Percentiles rank a stretch among this genome's conserved stretches.
phyloP scores from a whole-genome alignment of 2,329 filamentous ascomycete species.

The Neofusicoccum sp. region DNA sequence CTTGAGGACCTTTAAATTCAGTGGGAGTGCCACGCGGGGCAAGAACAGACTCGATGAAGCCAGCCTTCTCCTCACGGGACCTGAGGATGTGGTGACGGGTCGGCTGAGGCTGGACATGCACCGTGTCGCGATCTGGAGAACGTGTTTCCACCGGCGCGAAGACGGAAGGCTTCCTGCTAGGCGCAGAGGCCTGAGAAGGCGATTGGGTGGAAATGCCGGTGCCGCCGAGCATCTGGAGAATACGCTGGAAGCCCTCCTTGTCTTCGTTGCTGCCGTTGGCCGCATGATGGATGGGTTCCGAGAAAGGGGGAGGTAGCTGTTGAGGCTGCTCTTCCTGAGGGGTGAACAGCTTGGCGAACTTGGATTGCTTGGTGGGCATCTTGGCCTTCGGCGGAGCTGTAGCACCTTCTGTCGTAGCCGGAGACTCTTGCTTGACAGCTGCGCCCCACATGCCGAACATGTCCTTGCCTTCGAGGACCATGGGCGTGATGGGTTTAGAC shows the following conservation, averaged over 20 bases:
- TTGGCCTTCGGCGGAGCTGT: conserved; percentile 35
- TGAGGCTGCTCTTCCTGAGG: conserved; percentile 39
- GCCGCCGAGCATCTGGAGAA: conserved; percentile 76
- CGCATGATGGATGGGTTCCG: conserved; percentile 25
- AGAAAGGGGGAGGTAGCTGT: conserved; percentile 15
- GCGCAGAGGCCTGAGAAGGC: conserved; percentile 13
- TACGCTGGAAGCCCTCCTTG: conserved; percentile 79
- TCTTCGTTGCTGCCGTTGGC: conserved; percentile 59
- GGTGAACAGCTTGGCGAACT: conserved; percentile 74
- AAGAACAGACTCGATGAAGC: conserved; percentile 36
- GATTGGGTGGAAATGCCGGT: conserved; percentile 25
- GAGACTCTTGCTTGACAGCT: conserved; percentile 33
- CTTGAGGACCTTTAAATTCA: conserved; percentile 32
- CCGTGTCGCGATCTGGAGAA: conserved; percentile 13
- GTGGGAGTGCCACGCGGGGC: conserved; percentile 30
- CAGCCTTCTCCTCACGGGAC: conserved; percentile 34
- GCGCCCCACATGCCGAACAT: conserved; percentile 67
- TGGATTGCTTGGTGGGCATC: conserved; percentile 61
- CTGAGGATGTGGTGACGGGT: conserved; percentile 26
- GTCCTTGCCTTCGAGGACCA: conserved; percentile 64
- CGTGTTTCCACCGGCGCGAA: conserved; percentile 5
- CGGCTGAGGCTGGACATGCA: conserved; percentile 19
- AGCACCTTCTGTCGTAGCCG: conserved; percentile 21
- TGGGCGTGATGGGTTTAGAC: conserved; percentile 56
- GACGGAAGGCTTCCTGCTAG: conserved; percentile 1